Evolutionary conservation across 2,329 filamentous ascomycete species (phyloP), one percentile per base, ranked within the genome.

Genomic region (Colletotrichum orbiculare): DNA sequence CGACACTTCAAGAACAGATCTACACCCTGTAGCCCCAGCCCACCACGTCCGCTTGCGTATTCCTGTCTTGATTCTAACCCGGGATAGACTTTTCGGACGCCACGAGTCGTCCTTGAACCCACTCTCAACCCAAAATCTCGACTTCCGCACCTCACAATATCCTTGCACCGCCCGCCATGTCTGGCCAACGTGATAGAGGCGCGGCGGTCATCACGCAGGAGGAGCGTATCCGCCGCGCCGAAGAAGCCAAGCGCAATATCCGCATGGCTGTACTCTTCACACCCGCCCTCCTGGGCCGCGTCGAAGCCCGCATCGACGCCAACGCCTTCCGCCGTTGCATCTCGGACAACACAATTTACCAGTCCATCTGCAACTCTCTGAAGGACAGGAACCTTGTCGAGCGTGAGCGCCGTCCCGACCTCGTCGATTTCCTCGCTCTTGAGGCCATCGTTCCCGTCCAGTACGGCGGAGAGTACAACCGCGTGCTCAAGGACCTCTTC

Each of bases 311-410:
- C 4, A 66, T 68, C 4, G 54, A 63, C 2, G 33, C 38, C 11
- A 68, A 68, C 25, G 49, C 54, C 6, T 68, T 68, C 50, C 66
- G 64, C 7, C 66, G 66, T 6, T 66, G 64, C 38, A 67, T 68
- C n/a, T 67, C 63, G 0, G 64, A 68, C 58, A 68, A 68, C 34
- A 52, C 58, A 4, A 58, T 68, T 25, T 68, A 64, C 46, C 57
- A 62, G 17, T 62, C 58, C 12, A 41, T 68, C 9, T 60, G 58
- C 39, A 67, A 68, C 50, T 54, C 58, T 7, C 54, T 68, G 13
- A 68, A 67, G 33, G 66, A 68, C 54, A 54, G 55, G 41, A 68
- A 66, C 11, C 41, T 63, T 11, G 39, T 54, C 8, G 58, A 67
- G 35, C 54, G 58, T 11, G 66, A 67, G 2, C 64, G 66, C 4